These are phyloP conservation scores for Globisporangium barbulae DNA, from an alignment of 352 stramenopile genomes.

Conservation along the genomic window DNA sequence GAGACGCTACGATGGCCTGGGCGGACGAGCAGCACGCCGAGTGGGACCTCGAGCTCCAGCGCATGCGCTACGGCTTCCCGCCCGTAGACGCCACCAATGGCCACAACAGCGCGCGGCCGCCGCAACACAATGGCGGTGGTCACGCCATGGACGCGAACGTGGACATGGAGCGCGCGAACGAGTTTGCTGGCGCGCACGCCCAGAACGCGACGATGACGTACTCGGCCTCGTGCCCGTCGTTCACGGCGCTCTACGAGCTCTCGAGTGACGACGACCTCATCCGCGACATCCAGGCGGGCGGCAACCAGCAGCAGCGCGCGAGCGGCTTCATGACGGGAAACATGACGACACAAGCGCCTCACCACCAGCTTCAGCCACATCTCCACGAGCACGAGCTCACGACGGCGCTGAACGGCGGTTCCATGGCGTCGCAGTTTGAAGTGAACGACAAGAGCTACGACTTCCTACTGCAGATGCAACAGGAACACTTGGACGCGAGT, in stretches of 20 bases:
- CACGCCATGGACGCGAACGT: not conserved
- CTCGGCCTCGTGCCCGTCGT: slow-evolving; percentile 72
- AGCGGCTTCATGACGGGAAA: slow-evolving; percentile 1
- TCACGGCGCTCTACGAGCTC: slow-evolving; percentile 62
- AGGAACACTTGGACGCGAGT: slow-evolving; percentile 29
- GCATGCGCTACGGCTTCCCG: slow-evolving; percentile 15
- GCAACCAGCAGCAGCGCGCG: not conserved
- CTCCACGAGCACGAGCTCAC: slow-evolving; percentile 3
- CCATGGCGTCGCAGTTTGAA: slow-evolving; percentile 15
- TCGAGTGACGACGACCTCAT: slow-evolving; percentile 50
- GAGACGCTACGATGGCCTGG: slow-evolving; percentile 12
- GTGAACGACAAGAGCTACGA: slow-evolving; percentile 41
- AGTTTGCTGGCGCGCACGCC: slow-evolving; percentile 1
- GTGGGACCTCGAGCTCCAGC: slow-evolving; percentile 15
- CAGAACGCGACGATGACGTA: slow-evolving; percentile 36
- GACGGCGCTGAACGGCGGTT: not conserved
- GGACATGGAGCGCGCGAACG: slow-evolving; percentile 6
- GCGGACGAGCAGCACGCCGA: slow-evolving; percentile 10
- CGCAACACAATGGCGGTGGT: not conserved
- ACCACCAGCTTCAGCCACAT: not conserved
- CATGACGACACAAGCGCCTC: slow-evolving; percentile 8
- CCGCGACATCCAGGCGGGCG: slow-evolving; percentile 22
- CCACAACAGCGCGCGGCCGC: not conserved
- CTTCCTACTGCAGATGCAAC: slow-evolving; percentile 61
- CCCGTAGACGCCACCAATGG: not conserved